Percentiles rank a stretch among this genome's conserved stretches.
Evolutionary conservation across 2,329 filamentous ascomycete species (phyloP).

Genomic region (Botrytis deweyae): DNA sequence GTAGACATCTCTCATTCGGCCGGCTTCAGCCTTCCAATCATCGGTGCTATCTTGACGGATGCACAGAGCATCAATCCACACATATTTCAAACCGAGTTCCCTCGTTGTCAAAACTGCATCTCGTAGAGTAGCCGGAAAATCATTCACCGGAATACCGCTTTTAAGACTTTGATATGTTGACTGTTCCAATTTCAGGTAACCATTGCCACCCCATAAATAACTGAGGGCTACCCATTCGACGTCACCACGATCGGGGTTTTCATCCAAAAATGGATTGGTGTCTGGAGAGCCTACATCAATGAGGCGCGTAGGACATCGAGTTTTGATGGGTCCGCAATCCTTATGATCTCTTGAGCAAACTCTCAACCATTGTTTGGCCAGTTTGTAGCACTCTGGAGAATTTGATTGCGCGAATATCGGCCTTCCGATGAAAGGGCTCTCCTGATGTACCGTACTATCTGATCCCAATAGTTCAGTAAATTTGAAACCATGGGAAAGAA

Average conservation of each 20-base stretch:
- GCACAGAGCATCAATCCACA: conserved; percentile 21
- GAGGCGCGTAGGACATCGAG: conserved; percentile 18
- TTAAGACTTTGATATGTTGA: conserved; percentile 12
- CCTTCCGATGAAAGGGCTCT: conserved; percentile 18
- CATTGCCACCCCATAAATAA: conserved; percentile 17
- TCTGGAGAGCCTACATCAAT: conserved; percentile 11
- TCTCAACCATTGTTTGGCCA: conserved; percentile 16
- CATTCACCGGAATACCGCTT: conserved; percentile 5
- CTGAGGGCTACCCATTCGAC: conserved; percentile 16
- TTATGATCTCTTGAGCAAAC: conserved; percentile 15
- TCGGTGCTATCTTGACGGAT: conserved; percentile 20
- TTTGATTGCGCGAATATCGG: conserved; percentile 9
- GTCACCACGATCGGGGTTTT: conserved; percentile 3
- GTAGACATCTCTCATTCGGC: conserved; percentile 18
- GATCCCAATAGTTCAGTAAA: background rate
- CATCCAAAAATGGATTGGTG: conserved; percentile 10
- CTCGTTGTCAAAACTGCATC: conserved; percentile 11
- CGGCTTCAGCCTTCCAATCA: conserved; percentile 16
- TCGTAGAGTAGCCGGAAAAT: conserved; percentile 13
- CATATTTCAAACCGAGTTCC: conserved; percentile 10
- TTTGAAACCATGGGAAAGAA: background rate
- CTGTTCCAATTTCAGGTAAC: conserved; percentile 4
- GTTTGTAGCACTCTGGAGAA: conserved; percentile 13
- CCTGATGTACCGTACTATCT: background rate
- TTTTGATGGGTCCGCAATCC: conserved; percentile 12